phyloP scores from a whole-genome alignment of 1,284 basidiomycete species.

The Cutaneotrichosporon sp. region DNA sequence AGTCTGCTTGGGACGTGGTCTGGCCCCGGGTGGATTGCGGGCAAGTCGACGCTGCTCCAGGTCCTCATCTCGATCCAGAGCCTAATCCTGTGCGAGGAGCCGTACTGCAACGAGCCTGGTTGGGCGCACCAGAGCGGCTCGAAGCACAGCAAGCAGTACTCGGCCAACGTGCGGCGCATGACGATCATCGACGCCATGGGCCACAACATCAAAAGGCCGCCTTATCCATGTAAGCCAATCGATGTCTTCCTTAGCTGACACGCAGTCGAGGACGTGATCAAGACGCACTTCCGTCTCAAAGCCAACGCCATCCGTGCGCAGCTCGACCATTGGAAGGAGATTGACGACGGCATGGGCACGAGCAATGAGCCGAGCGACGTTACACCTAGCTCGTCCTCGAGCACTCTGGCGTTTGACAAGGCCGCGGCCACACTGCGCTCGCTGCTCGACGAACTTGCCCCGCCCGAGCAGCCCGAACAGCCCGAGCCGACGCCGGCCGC shows the following conservation, averaged over 20 bases:
- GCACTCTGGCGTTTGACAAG: conserved; percentile 15
- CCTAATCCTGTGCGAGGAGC: conserved; percentile 84
- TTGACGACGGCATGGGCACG: conserved; percentile 27
- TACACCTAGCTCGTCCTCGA: too few relatives aligned
- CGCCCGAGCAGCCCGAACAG: background rate
- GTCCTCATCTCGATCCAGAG: conserved; percentile 82
- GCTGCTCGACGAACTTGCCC: conserved; percentile 25
- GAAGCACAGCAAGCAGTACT: conserved; percentile 45
- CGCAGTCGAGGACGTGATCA: conserved; percentile 75
- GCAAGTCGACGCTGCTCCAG: conserved; percentile 76
- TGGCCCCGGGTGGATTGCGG: conserved; percentile 82
- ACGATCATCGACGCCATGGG: conserved; percentile 74
- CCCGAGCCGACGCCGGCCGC: background rate
- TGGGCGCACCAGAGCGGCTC: conserved; percentile 68
- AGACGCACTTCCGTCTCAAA: conserved; percentile 84
- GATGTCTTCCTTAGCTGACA: conserved; percentile 48
- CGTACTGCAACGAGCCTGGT: conserved; percentile 82
- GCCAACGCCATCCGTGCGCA: conserved; percentile 62
- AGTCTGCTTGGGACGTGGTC: conserved; percentile 83
- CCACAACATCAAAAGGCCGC: conserved; percentile 66
- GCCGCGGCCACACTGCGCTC: conserved; percentile 17
- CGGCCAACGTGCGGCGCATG: conserved; percentile 82
- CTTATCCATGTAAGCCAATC: conserved; percentile 44
- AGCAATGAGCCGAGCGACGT: background rate
- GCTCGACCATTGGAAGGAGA: conserved; percentile 58